phyloP scores from a whole-genome alignment of 352 stramenopile genomes.

The Phytophthora hibernalis region DNA sequence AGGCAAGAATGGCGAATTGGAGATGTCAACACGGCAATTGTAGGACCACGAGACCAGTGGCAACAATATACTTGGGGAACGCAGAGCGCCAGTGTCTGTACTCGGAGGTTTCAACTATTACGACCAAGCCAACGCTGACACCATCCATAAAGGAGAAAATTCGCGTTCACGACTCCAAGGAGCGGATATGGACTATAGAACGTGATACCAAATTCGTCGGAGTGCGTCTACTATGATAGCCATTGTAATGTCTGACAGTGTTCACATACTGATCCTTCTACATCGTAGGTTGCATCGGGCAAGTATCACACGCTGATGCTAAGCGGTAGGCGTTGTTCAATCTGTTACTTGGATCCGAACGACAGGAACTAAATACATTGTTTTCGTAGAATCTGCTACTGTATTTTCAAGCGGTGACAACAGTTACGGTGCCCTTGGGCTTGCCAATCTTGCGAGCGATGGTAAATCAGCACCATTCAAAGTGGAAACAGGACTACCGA shows the following conservation, averaged over 20 bases:
- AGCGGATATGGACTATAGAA: slow-evolving; percentile 52
- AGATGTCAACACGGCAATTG: slow-evolving; percentile 68
- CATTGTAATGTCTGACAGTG: background rate
- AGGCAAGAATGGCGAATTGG: slow-evolving; percentile 84
- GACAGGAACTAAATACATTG: background rate
- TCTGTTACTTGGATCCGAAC: background rate
- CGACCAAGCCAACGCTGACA: slow-evolving; percentile 39
- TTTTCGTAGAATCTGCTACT: slow-evolving; percentile 58
- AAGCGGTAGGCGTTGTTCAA: slow-evolving; percentile 45
- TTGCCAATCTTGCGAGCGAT: background rate
- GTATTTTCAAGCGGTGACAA: slow-evolving; percentile 84
- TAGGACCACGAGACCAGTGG: slow-evolving; percentile 74
- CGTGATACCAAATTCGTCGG: slow-evolving; percentile 74
- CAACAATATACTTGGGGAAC: slow-evolving; percentile 69
- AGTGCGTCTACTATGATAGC: slow-evolving; percentile 34
- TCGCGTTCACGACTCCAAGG: slow-evolving; percentile 45
- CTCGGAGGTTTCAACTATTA: slow-evolving; percentile 10
- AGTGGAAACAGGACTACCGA: slow-evolving; percentile 41
- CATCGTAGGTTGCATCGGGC: slow-evolving; percentile 61
- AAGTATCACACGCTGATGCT: slow-evolving; percentile 83
- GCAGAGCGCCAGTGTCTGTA: slow-evolving; percentile 58
- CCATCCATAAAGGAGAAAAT: slow-evolving; percentile 62
- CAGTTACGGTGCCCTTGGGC: slow-evolving; percentile 58
- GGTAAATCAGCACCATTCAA: slow-evolving; percentile 33
- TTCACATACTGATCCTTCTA: background rate